These are phyloP conservation scores for Penicillium flavigenum DNA, from an alignment of 495 filamentous ascomycete species.

Conservation along the genomic window DNA sequence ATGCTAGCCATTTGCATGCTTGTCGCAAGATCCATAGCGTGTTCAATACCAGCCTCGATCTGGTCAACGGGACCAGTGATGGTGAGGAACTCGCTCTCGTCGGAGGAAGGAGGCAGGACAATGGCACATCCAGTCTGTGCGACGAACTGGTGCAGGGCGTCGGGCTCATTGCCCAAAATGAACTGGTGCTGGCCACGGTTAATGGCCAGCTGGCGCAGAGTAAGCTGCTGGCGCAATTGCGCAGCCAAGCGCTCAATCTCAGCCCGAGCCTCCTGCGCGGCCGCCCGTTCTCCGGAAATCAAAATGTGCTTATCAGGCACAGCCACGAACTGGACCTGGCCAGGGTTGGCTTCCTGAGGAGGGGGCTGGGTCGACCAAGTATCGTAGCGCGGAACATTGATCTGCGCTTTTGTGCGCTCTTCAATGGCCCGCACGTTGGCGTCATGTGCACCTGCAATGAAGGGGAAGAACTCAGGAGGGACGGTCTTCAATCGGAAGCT, in stretches of 20 bases:
- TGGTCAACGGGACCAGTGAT: conserved; percentile 76
- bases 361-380: conserved; percentile 69
- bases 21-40: conserved; percentile 76
- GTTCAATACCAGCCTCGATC: conserved; percentile 70
- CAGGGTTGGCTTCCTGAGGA: conserved; percentile 61
- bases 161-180: conserved; percentile 77
- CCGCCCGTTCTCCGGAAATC: conserved; percentile 80
- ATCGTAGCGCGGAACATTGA: conserved; percentile 78
- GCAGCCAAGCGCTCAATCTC: conserved; percentile 75
- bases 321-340: conserved; percentile 67
- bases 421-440: conserved; percentile 65
- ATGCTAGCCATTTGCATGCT: conserved; percentile 76
- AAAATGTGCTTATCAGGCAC: conserved; percentile 69
- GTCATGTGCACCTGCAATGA: conserved; percentile 84
- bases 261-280: conserved; percentile 73
- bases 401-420: conserved; percentile 64
- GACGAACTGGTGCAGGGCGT: conserved; percentile 79
- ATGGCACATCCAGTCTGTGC: conserved; percentile 87
- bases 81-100: conserved; percentile 76
- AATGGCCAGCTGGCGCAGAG: conserved; percentile 69
- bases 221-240: conserved; percentile 67
- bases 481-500: conserved; percentile 74
- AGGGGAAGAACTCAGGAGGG: conserved; percentile 91
- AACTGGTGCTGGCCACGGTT: conserved; percentile 83
- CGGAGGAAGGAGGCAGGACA: conserved; percentile 67